Conservation (phyloP, 2,329 filamentous ascomycete species). For the Cordyceps fumosorosea region DNA sequence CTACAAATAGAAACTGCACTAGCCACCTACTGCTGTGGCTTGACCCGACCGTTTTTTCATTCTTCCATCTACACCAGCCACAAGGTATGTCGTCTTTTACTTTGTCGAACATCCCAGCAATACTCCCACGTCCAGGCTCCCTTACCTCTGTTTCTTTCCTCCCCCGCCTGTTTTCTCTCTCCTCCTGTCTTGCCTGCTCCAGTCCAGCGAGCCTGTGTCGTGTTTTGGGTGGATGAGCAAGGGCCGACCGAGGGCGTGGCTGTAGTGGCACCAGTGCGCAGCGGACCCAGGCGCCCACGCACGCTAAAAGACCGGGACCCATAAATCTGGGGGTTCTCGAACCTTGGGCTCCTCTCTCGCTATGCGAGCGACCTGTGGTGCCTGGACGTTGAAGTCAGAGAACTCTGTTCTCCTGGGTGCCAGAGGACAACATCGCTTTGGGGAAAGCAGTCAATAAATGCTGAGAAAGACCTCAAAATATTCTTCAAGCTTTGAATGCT, state of each 20-base stretch:
- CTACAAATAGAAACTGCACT: conserved; percentile 8
- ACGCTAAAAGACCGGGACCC: conserved; percentile 9
- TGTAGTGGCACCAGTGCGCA: not conserved
- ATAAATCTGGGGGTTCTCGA: conserved; percentile 13
- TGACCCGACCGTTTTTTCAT: not conserved
- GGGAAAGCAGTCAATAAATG: no score
- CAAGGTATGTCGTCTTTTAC: not conserved
- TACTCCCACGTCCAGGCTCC: not conserved
- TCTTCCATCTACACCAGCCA: not conserved
- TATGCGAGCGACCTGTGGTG: not conserved
- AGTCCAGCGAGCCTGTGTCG: not conserved
- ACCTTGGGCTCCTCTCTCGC: conserved; percentile 3
- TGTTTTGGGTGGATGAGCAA: not conserved
- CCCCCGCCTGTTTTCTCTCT: not conserved
- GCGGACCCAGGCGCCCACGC: conserved; percentile 5
- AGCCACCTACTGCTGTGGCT: conserved; percentile 9
- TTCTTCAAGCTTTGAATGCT: no score
- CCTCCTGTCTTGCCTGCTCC: not conserved
- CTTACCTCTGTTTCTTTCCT: not conserved
- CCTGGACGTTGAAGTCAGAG: not conserved
- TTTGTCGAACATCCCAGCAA: not conserved
- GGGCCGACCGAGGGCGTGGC: not conserved
- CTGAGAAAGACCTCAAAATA: no score
- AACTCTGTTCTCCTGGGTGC: not conserved
- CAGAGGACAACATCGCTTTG: no score